Evolutionary conservation across 2,329 filamentous ascomycete species (phyloP), one percentile per base, ranked within the genome.

Genomic region (Alternaria arbusti): DNA sequence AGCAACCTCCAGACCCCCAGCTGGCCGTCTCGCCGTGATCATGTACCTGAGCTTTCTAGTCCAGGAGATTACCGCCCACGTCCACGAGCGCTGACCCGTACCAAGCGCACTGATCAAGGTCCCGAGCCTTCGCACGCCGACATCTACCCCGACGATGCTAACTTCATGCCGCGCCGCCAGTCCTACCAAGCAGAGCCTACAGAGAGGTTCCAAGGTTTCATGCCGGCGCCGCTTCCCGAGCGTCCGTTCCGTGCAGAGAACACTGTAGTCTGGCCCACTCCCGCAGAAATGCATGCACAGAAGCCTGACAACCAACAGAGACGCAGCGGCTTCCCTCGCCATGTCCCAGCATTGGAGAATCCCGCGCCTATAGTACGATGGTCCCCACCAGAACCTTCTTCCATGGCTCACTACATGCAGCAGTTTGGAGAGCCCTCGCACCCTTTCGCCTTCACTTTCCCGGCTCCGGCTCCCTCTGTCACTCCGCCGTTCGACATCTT

Each of bases 71-170:
- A 43, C 9, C 62, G 55, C 13, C 49, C 45, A 17, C 59, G 63
- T 20, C 49, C 47, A 22, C 59, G 63, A 49, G 57, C 65, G 22
- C 45, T 58, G 15, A 67, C 63, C 5, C 72, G 70, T 4, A 30
- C 46, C n/a, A 75, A 68, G 55, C 72, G 74, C 9, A 61, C 60
- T 7, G 74, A 77, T 59, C 74, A 78, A 63, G 75, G 75, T 1
- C 75, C 75, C 6, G 63, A 70, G 59, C 70, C 75, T 5, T 78
- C 75, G 13, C 45, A 50, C 4, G 75, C 75, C 4, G 75, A 78
- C 45, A 74, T 76, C 54, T 78, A 76, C 43, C 75, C 75, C 8
- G 74, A 76, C 13, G 75, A 78, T 58, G 71, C 72, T 3, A 47
- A 59, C 28, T 69, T 62, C 60, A 49, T 44, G 12, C 52, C 60